Percentiles rank a stretch among this genome's conserved stretches.
Evolutionary conservation across 441 rosid genomes (phyloP).

Genomic region (Hura crepitans): DNA sequence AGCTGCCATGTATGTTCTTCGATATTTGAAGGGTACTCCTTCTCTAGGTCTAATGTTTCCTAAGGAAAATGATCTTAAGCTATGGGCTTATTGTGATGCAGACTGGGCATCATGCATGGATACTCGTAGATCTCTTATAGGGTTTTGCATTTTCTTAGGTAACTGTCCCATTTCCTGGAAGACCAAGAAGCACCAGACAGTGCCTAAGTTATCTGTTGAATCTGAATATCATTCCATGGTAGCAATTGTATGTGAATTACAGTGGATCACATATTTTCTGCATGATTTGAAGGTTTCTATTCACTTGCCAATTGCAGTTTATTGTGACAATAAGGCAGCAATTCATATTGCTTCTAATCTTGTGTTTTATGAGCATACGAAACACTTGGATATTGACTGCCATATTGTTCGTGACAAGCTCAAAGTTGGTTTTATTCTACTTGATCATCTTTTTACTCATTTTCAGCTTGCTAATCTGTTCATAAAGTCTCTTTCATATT

Average conservation of each 20-base stretch:
- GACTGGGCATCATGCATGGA: slow-evolving; percentile 10
- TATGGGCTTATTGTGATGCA: not conserved
- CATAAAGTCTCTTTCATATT: no score
- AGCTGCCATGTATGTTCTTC: no score
- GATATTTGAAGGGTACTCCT: not conserved
- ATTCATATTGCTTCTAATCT: not conserved
- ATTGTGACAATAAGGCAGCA: not conserved
- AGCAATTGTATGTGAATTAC: not conserved
- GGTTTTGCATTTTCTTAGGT: slow-evolving; percentile 3
- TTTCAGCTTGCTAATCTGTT: no score
- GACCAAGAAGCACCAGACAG: not conserved
- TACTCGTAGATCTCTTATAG: not conserved
- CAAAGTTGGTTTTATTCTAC: no score
- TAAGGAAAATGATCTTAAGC: no score
- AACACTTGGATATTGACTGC: not conserved
- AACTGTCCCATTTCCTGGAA: not conserved
- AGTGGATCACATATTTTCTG: not conserved
- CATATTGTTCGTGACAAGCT: no score
- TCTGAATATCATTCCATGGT: not conserved
- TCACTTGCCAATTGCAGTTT: no score
- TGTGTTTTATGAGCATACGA: not conserved
- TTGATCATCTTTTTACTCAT: no score
- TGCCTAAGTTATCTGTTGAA: not conserved
- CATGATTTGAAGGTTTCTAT: not conserved
- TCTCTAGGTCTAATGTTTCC: not conserved